phyloP scores from a whole-genome alignment of 176 grass and related monocot genomes.

The Saccharum spontaneum region DNA sequence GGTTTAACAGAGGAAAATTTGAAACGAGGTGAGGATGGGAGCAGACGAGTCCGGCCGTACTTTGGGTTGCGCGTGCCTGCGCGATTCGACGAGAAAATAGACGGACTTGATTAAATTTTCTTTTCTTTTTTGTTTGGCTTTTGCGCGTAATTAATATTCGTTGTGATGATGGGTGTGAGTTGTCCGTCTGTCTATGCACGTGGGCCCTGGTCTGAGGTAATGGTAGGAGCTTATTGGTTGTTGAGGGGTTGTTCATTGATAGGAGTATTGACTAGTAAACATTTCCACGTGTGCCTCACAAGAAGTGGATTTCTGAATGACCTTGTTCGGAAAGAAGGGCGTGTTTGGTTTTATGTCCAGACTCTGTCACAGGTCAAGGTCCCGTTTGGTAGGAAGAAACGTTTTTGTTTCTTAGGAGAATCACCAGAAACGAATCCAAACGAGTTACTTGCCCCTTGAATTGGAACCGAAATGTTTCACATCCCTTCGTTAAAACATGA shows the following conservation, averaged over 20 bases:
- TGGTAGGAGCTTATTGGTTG: neutral
- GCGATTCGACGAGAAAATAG: conserved; percentile 19
- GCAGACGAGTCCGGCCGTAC: neutral
- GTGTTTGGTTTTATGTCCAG: too few species aligned
- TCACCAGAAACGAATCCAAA: too few species aligned
- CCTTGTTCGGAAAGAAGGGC: too few species aligned
- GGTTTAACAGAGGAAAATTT: conserved; percentile 54
- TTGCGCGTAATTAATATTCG: neutral
- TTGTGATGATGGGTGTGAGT: neutral
- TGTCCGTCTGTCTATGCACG: conserved; percentile 8
- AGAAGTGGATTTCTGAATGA: too few species aligned
- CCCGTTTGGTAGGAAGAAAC: too few species aligned
- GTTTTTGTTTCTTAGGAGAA: too few species aligned
- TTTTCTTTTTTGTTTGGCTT: neutral
- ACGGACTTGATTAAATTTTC: conserved; percentile 1
- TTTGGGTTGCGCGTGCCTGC: conserved; percentile 16
- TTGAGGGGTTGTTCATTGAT: neutral
- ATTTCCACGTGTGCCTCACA: too few species aligned
- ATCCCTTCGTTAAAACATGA: too few species aligned
- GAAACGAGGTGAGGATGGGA: conserved; percentile 31
- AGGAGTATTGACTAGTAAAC: neutral
- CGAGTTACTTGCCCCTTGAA: too few species aligned
- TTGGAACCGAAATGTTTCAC: too few species aligned
- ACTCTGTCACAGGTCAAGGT: too few species aligned
- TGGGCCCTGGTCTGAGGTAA: conserved; percentile 2